Evolutionary conservation across 1,284 basidiomycete genomes (phyloP).

Genomic region (Kwoniella shivajii): DNA sequence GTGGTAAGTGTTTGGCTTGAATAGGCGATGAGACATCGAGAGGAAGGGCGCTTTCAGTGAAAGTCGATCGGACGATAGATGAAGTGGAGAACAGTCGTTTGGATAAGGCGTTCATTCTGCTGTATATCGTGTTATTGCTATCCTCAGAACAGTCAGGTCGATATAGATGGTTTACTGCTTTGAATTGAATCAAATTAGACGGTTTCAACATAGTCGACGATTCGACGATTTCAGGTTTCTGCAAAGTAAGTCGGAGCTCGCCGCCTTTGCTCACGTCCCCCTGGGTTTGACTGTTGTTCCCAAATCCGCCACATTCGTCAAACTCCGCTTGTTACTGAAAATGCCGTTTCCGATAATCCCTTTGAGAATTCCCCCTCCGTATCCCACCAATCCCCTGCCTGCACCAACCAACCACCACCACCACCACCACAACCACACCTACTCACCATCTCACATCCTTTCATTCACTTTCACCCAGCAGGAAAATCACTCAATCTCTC

Average conservation of each 20-base stretch:
- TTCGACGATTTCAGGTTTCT: too few species aligned
- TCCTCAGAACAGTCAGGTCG: neutral
- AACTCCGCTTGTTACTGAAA: too few species aligned
- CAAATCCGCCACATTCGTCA: too few species aligned
- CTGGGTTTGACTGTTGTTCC: too few species aligned
- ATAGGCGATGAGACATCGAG: slow-evolving; percentile 12
- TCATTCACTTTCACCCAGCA: neutral
- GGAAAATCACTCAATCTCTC: slow-evolving; percentile 1
- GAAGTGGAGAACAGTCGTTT: slow-evolving; percentile 23
- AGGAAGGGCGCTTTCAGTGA: neutral
- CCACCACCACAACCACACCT: neutral
- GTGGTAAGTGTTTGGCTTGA: slow-evolving; percentile 26
- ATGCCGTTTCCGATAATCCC: too few species aligned
- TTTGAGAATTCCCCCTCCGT: too few species aligned
- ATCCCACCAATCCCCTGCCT: neutral
- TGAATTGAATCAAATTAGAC: too few species aligned
- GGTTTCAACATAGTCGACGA: too few species aligned
- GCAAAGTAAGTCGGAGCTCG: too few species aligned
- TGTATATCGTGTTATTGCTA: neutral
- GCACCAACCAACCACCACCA: neutral
- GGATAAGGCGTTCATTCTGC: slow-evolving; percentile 16
- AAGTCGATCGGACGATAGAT: slow-evolving; percentile 6
- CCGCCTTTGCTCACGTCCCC: too few species aligned
- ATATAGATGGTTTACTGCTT: neutral
- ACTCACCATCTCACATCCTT: neutral